These are phyloP conservation scores for Rheum nobile DNA, from an alignment of 148 eudicot species.

Conservation along the genomic window DNA sequence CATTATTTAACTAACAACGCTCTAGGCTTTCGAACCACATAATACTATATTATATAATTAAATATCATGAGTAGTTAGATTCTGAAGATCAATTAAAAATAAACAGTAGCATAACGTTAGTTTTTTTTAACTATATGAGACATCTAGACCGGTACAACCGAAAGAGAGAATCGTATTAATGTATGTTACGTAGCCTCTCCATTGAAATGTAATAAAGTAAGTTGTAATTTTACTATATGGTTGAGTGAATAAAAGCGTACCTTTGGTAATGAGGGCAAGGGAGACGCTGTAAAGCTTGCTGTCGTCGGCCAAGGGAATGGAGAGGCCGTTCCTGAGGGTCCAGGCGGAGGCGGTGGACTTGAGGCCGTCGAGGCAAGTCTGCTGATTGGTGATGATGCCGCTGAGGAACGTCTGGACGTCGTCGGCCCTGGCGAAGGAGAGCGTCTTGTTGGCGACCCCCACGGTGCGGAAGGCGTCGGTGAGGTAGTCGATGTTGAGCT, in stretches of 20 bases:
- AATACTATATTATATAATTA: not conserved
- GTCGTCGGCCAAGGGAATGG: conserved; percentile 35
- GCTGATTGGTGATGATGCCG: conserved; percentile 24
- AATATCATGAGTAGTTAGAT: not conserved
- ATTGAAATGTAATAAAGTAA: too few species aligned
- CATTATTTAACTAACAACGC: not conserved
- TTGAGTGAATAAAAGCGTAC: conserved; percentile 8
- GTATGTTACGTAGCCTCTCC: too few species aligned
- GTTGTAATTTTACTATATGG: not conserved
- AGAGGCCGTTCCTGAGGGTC: conserved; percentile 33
- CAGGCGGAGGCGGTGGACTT: conserved; percentile 22
- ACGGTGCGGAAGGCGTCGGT: conserved; percentile 2
- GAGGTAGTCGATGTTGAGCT: conserved; percentile 19
- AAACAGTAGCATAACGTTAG: not conserved
- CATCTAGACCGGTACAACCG: too few species aligned
- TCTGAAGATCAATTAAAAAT: too few species aligned
- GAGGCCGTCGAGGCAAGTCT: conserved; percentile 33
- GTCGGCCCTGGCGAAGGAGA: not conserved
- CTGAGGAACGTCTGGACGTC: conserved; percentile 24
- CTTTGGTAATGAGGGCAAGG: conserved; percentile 47
- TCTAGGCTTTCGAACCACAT: not conserved
- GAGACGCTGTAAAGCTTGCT: conserved; percentile 51
- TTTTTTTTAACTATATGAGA: too few species aligned
- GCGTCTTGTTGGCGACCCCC: not conserved
- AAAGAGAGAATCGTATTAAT: too few species aligned